A percentile compares a stretch with the other conserved stretches of the same genome.
These are phyloP conservation scores for Amorphotheca resinae DNA, from an alignment of 495 filamentous ascomycete species.

Conservation along the genomic window DNA sequence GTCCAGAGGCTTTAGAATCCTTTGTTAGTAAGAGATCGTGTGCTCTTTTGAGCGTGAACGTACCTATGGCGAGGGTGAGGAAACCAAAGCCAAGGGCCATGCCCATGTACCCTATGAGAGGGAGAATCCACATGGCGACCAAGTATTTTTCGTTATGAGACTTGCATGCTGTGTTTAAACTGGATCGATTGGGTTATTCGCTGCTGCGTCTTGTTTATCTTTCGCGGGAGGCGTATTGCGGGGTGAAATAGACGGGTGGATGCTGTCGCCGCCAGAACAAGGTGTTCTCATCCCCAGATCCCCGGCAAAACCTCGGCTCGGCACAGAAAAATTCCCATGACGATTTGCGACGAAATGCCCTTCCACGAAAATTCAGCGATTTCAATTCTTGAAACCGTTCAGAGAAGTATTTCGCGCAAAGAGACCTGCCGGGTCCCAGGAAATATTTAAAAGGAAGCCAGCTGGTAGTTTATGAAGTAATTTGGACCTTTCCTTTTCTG, in stretches of 20 bases:
- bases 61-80: conserved; percentile 88
- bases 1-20: conserved; percentile 61
- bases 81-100: conserved; percentile 82
- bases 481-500: conserved; percentile 8
- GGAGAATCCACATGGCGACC: conserved; percentile 76
- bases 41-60: conserved; percentile 7
- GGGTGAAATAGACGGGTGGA: no score
- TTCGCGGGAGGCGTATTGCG: no score
- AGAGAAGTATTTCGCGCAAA: no score
- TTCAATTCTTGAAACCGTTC: no score
- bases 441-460: not conserved
- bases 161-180: conserved; percentile 11
- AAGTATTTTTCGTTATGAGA: conserved; percentile 6
- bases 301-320: not conserved
- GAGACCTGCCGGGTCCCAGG: no score
- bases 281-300: conserved; percentile 1
- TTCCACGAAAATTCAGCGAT: not conserved
- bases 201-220: no score
- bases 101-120: conserved; percentile 79
- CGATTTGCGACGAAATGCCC: conserved; percentile 4
- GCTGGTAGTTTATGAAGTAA: conserved; percentile 7
- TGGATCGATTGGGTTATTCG: no score
- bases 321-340: not conserved
- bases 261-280: no score
- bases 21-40: not conserved